Conservation (phyloP, 2,329 filamentous ascomycete genomes). For the Dryadomyces sulphureus region DNA sequence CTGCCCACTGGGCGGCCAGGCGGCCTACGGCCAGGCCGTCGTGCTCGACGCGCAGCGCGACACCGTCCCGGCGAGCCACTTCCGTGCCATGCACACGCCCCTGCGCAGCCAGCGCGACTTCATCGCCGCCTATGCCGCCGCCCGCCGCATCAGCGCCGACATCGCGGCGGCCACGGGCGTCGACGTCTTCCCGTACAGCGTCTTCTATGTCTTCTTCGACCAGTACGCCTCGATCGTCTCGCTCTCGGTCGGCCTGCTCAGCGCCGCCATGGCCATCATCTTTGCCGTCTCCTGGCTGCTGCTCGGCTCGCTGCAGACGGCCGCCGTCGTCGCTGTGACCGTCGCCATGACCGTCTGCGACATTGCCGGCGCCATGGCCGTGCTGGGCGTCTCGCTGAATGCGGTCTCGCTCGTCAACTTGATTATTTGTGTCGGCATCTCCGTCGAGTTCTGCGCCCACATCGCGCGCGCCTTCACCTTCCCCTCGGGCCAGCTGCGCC, state of each 20-base stretch:
- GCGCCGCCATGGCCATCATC: conserved; percentile 73
- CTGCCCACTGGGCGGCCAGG: conserved; percentile 79
- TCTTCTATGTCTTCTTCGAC: conserved; percentile 99
- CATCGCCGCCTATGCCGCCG: conserved; percentile 77
- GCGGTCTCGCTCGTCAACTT: conserved; percentile 92
- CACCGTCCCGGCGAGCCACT: conserved; percentile 71
- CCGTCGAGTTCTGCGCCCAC: conserved; percentile 94
- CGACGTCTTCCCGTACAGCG: conserved; percentile 88
- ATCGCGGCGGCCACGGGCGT: conserved; percentile 58
- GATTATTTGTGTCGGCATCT: conserved; percentile 92
- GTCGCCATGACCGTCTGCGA: conserved; percentile 90
- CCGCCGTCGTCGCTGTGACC: conserved; percentile 66
- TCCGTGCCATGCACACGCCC: conserved; percentile 79
- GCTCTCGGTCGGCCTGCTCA: conserved; percentile 65
- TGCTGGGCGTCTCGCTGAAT: conserved; percentile 79
- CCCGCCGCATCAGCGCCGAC: conserved; percentile 70
- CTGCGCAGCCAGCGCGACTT: conserved; percentile 83
- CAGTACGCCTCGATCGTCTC: conserved; percentile 79
- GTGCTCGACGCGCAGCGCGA: conserved; percentile 55
- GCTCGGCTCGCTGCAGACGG: conserved; percentile 71
- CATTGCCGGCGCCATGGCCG: conserved; percentile 88
- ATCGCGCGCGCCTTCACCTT: conserved; percentile 94
- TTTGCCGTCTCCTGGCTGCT: conserved; percentile 66
- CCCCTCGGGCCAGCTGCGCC: conserved; percentile 68
- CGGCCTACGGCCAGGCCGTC: conserved; percentile 73